Conservation (phyloP, 2,329 filamentous ascomycete genomes). For the Alternaria conjuncta region DNA sequence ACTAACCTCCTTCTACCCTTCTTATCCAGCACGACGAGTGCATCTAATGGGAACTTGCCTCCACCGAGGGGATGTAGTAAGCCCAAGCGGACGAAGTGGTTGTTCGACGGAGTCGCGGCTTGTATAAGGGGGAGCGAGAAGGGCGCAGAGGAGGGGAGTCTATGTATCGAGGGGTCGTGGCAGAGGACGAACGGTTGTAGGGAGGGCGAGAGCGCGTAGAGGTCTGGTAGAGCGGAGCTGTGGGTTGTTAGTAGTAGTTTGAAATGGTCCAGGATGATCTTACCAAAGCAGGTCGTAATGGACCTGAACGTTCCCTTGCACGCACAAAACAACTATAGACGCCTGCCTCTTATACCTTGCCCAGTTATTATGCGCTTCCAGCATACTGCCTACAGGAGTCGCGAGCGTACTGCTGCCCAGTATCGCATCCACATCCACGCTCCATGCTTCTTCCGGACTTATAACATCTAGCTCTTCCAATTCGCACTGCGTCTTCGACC, state of each 20-base stretch:
- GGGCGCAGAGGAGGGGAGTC: slow-evolving; percentile 27
- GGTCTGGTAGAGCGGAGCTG: slow-evolving; percentile 37
- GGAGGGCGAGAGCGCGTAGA: slow-evolving; percentile 41
- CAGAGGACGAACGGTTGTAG: slow-evolving; percentile 45
- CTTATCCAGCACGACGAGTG: slow-evolving; percentile 53
- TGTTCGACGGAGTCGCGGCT: slow-evolving; percentile 39
- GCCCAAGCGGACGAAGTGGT: slow-evolving; percentile 50
- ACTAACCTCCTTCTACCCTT: slow-evolving; percentile 48
- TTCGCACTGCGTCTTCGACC: slow-evolving; percentile 44
- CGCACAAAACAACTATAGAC: slow-evolving; percentile 39
- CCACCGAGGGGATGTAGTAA: slow-evolving; percentile 55
- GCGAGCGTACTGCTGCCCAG: slow-evolving; percentile 35
- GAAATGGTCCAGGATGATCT: background rate
- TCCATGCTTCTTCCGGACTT: slow-evolving; percentile 38
- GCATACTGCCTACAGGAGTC: slow-evolving; percentile 15
- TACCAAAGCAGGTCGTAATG: slow-evolving; percentile 48
- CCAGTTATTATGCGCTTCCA: slow-evolving; percentile 38
- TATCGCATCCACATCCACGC: slow-evolving; percentile 39
- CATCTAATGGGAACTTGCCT: slow-evolving; percentile 52
- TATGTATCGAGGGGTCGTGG: slow-evolving; percentile 41
- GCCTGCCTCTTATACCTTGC: slow-evolving; percentile 22
- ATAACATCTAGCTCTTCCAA: slow-evolving; percentile 45
- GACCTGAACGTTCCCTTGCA: slow-evolving; percentile 43
- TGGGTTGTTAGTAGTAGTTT: background rate
- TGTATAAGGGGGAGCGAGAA: slow-evolving; percentile 43